Conservation (phyloP, 371 early-diverging fungal species). For the Funneliformis caledonium region DNA sequence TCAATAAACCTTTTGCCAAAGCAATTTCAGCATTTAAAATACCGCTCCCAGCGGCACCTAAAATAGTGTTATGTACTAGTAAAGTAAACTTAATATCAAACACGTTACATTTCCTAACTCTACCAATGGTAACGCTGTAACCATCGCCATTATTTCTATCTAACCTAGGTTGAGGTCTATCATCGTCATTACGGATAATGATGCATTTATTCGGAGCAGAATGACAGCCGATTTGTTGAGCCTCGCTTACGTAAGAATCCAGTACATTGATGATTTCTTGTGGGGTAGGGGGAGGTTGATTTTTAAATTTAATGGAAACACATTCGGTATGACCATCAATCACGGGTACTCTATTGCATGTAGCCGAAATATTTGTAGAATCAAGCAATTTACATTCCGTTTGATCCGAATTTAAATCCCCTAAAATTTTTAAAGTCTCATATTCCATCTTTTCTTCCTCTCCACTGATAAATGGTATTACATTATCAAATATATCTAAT, state of each 20-base stretch:
- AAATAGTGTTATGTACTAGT: constrained; percentile 93
- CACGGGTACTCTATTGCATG: constrained; percentile 95
- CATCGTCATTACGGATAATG: constrained; percentile 68
- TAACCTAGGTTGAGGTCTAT: constrained; percentile 94
- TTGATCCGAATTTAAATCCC: constrained; percentile 59
- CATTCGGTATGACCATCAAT: constrained; percentile 93
- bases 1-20: constrained; percentile 73
- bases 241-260: constrained; percentile 74
- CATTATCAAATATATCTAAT: constrained; percentile 92
- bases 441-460: constrained; percentile 97
- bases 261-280: constrained; percentile 75
- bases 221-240: constrained; percentile 72
- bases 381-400: constrained; percentile 53
- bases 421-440: constrained; percentile 93
- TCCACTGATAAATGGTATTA: constrained; percentile 94
- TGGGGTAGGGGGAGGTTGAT: constrained; percentile 65
- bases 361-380: constrained; percentile 82
- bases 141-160: constrained; percentile 87
- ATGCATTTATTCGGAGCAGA: constrained; percentile 86
- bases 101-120: constrained; percentile 82
- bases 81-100: constrained; percentile 90
- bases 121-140: constrained; percentile 89
- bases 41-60: constrained; percentile 95
- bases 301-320: constrained; percentile 85
- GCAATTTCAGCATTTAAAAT: constrained; percentile 96